Evolutionary conservation across 2,329 filamentous ascomycete species (phyloP), one percentile per base, ranked within the genome.

Genomic region (Xylariomycetidae sp.): DNA sequence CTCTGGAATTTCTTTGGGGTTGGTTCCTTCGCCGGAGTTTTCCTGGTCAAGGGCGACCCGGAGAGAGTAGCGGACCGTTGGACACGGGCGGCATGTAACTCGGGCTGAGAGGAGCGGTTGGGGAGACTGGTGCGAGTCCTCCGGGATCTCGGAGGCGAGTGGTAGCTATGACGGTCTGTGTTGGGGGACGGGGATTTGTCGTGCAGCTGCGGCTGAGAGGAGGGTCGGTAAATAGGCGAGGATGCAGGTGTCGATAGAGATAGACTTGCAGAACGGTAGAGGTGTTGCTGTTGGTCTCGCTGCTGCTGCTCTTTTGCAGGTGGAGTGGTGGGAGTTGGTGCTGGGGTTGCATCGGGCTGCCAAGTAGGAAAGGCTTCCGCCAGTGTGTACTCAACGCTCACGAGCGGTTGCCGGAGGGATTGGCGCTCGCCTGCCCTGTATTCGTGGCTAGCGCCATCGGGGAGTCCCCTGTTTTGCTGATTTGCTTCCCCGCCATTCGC

Each of bases 11-110:
- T 51, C 34, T 55, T 58, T 38, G 49, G 43, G 46, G 57, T 57
- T 25, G 46, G 42, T 34, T 48, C 50, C 31, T 44, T 47, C 41
- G 43, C 36, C 27, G 38, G 42, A 40, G 55, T 50, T 36, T 42
- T 50, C 28, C 43, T 46, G 13, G 40, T 40, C 36, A 46, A 45
- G 42, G 50, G 50, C 35, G 51, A 54, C 43, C 54, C 41, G 40
- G 49, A 52, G 44, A 56, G 42, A 39, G 57, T 61, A 49, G 57
- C 58, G 34, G 67, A 65, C 38, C 67, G 66, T 57, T 67, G 64
- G 40, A 64, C 49, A 40, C 69, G 63, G 44, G 64, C 65, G 45
- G 67, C 67, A 57, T 73, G 67, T 58, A 72, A 57, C 42, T 66
- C 64, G 30, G 48, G 44, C 11, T 42, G 41, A n/a, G n/a, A n/a